Evolutionary conservation across 768 basidiomycete species (phyloP).

Genomic region (Chalciporus piperatus): DNA sequence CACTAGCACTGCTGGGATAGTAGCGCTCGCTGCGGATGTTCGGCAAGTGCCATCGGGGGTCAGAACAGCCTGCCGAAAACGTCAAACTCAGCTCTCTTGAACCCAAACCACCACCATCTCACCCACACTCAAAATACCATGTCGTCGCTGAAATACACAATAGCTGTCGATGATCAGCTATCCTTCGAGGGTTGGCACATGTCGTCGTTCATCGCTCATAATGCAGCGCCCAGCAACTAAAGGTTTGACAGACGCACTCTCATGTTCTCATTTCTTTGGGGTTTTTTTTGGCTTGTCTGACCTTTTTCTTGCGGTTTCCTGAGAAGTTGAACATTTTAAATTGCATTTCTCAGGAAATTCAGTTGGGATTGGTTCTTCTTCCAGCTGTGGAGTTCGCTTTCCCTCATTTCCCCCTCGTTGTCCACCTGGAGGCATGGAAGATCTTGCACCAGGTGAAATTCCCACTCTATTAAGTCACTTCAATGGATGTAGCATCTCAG

Average conservation of each 20-base stretch:
- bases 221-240: too few species aligned
- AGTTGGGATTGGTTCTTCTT: neutral
- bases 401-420: neutral
- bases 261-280: too few species aligned
- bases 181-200: neutral
- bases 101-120: constrained; percentile 32
- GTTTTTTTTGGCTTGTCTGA: too few species aligned
- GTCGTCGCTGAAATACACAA: too few species aligned
- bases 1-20: constrained; percentile 5
- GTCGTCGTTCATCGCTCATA: neutral
- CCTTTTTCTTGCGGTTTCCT: too few species aligned
- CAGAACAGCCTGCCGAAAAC: constrained; percentile 21
- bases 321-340: too few species aligned
- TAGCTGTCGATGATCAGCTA: neutral
- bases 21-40: constrained; percentile 1
- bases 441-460: constrained; percentile 3
- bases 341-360: too few species aligned
- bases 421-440: neutral
- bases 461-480: constrained; percentile 3
- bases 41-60: constrained; percentile 29
- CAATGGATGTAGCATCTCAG: neutral
- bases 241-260: too few species aligned
- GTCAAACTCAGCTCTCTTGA: constrained; percentile 26
- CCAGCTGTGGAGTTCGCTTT: neutral
- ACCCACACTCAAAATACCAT: too few species aligned